Percentiles rank a stretch among this genome's conserved stretches.
Evolutionary conservation across 345 rosid species (phyloP).

Genomic region (Salix purpurea): DNA sequence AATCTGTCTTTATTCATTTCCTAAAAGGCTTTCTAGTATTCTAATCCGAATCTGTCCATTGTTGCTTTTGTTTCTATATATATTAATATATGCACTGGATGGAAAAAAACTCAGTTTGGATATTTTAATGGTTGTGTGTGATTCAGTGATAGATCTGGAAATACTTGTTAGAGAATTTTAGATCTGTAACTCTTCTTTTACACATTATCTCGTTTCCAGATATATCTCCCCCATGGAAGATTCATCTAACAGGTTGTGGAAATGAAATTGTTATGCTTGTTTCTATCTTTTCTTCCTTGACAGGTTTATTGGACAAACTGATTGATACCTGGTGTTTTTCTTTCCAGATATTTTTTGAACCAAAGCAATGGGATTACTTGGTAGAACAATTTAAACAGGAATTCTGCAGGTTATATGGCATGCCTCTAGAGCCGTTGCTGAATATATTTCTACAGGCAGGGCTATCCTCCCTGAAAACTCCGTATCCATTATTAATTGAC

Average conservation of each 20-base stretch:
- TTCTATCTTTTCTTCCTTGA: not conserved
- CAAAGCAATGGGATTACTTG: constrained; percentile 87
- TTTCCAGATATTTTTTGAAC: constrained; percentile 75
- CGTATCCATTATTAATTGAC: constrained; percentile 53
- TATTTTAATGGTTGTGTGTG: not conserved
- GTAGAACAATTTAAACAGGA: constrained; percentile 88
- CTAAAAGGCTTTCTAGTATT: not conserved
- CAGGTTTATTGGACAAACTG: not conserved
- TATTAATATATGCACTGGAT: not conserved
- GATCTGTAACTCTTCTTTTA: not conserved
- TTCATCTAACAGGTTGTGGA: not conserved
- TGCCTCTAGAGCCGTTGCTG: constrained; percentile 85
- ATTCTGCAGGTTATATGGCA: constrained; percentile 91
- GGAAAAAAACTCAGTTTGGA: not conserved
- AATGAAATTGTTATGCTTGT: not conserved
- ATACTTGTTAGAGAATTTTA: not conserved
- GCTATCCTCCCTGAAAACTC: constrained; percentile 88
- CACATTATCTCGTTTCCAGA: too few species aligned
- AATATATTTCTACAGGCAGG: constrained; percentile 95
- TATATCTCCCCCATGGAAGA: not conserved
- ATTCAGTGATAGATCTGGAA: not conserved
- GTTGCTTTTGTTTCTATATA: not conserved
- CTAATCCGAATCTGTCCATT: not conserved
- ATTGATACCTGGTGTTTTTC: constrained; percentile 9
- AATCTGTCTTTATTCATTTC: not conserved